Evolutionary conservation across 192 early-diverging fungal species (phyloP).

Genomic region (Rhizophagus prolifer): DNA sequence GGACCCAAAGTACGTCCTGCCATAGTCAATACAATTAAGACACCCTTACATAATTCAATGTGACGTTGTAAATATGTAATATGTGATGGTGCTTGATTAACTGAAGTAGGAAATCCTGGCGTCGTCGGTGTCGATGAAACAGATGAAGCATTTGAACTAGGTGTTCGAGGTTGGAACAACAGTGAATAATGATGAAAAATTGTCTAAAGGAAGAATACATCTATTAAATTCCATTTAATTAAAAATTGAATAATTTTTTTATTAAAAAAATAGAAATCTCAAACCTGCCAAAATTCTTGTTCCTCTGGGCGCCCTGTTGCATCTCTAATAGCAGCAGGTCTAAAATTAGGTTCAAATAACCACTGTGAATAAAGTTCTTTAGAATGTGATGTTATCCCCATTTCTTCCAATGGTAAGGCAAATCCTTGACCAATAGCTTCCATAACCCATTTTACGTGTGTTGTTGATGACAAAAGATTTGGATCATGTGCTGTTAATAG

Average conservation of each 20-base stretch:
- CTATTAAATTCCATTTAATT: not conserved
- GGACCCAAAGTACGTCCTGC: constrained; percentile 59
- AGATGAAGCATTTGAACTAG: constrained; percentile 16
- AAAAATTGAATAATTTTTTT: not conserved
- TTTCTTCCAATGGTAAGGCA: constrained; percentile 72
- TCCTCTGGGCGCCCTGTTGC: constrained; percentile 48
- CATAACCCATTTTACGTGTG: constrained; percentile 84
- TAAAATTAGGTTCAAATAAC: constrained; percentile 62
- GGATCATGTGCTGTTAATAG: constrained; percentile 54
- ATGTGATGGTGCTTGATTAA: constrained; percentile 20
- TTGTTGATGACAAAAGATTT: constrained; percentile 63
- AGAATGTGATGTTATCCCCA: constrained; percentile 62
- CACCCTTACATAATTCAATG: constrained; percentile 73
- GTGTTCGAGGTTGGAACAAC: constrained; percentile 59
- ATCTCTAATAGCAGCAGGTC: constrained; percentile 60
- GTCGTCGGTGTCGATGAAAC: constrained; percentile 35
- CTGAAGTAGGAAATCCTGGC: constrained; percentile 20
- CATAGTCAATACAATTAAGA: constrained; percentile 60
- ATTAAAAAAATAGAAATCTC: not conserved
- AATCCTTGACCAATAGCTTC: constrained; percentile 85
- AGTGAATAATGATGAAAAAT: constrained; percentile 80
- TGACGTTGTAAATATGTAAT: constrained; percentile 49
- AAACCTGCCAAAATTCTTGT: constrained; percentile 73
- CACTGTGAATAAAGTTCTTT: constrained; percentile 74
- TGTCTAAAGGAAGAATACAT: constrained; percentile 40